These are phyloP conservation scores for Boletus tomentosulus DNA, from an alignment of 768 basidiomycete species.

Conservation along the genomic window DNA sequence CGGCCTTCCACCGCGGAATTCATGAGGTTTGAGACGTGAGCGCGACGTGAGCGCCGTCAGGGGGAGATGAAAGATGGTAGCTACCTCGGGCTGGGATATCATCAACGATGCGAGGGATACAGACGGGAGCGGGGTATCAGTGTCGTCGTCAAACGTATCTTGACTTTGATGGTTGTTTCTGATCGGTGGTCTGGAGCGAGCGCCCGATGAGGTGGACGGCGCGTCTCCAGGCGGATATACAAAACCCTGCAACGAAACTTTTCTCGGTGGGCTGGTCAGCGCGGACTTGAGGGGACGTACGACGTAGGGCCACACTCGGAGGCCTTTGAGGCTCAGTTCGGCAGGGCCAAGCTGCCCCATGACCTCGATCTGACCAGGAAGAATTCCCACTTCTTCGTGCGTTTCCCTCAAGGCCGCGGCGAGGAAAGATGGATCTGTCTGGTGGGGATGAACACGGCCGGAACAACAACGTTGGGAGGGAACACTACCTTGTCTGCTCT, in stretches of 20 bases:
- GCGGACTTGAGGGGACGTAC: constrained; percentile 40
- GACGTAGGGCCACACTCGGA: constrained; percentile 73
- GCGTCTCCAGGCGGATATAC: constrained; percentile 22
- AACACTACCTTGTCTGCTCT: constrained; percentile 55
- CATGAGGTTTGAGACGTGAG: constrained; percentile 43
- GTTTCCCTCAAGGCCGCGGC: constrained; percentile 69
- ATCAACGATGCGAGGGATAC: constrained; percentile 49
- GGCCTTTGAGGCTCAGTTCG: constrained; percentile 51
- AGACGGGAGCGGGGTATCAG: constrained; percentile 54
- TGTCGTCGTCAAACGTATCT: background rate
- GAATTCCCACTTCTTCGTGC: constrained; percentile 66
- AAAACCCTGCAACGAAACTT: constrained; percentile 33
- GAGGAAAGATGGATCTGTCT: constrained; percentile 52
- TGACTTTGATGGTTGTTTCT: background rate
- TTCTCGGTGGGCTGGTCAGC: background rate
- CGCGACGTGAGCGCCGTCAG: constrained; percentile 47
- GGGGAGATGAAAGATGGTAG: constrained; percentile 67
- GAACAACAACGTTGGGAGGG: background rate
- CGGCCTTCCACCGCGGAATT: constrained; percentile 50
- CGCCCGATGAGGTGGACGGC: background rate
- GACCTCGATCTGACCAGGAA: constrained; percentile 56
- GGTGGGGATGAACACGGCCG: background rate
- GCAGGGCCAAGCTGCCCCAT: constrained; percentile 64
- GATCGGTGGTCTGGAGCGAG: no score
- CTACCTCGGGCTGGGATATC: constrained; percentile 62